These are phyloP conservation scores for Candida frijolesensis DNA, from an alignment of 1,139 yeast species.

Conservation along the genomic window DNA sequence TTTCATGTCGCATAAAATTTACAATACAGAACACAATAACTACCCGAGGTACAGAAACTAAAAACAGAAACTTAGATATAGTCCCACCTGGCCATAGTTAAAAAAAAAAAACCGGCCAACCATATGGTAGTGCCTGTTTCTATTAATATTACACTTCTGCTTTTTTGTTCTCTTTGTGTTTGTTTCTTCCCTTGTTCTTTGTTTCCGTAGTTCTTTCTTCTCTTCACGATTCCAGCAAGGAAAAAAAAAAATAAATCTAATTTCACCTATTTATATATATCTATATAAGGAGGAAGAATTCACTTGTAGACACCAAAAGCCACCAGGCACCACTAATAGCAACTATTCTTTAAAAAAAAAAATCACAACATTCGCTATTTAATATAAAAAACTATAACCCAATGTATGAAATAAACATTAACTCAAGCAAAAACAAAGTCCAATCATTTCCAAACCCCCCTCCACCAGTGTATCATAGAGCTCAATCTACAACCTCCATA, in stretches of 20 bases:
- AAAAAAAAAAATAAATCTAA: not conserved
- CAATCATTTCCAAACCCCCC: conserved; percentile 3
- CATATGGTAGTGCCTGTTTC: not conserved
- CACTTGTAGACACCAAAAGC: too few species aligned
- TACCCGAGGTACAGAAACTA: not conserved
- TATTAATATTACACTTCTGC: too few species aligned
- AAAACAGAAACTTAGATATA: not conserved
- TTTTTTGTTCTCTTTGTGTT: too few species aligned
- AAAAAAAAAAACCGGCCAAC: not conserved
- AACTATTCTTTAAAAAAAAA: not conserved
- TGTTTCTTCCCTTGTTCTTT: not conserved
- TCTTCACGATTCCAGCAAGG: too few species aligned
- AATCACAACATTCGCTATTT: not conserved
- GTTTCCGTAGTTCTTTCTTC: not conserved
- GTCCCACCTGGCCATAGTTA: not conserved
- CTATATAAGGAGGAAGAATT: not conserved
- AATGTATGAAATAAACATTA: not conserved
- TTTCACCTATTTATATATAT: not conserved
- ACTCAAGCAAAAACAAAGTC: not conserved
- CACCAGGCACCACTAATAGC: too few species aligned
- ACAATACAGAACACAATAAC: too few species aligned
- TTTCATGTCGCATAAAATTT: too few species aligned
- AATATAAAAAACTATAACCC: not conserved
- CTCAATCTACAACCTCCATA: conserved; percentile 1
- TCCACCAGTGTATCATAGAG: conserved; percentile 3